Percentiles rank a stretch among this genome's conserved stretches.
These are phyloP conservation scores for Aspergillus cavernicola DNA, from an alignment of 495 filamentous ascomycete genomes.

Conservation along the genomic window DNA sequence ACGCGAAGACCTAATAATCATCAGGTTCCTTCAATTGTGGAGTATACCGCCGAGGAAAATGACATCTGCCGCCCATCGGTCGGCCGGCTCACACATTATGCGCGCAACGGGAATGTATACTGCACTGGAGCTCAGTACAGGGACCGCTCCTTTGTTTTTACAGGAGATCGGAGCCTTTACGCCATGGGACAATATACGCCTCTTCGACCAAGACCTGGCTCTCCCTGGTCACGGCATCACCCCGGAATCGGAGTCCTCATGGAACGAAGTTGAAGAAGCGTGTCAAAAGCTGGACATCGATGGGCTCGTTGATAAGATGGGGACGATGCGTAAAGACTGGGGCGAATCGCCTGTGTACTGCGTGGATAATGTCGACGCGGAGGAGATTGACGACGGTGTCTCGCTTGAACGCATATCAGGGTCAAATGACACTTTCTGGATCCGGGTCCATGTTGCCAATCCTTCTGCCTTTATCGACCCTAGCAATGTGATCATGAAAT, in stretches of 20 bases:
- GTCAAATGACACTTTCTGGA: slow-evolving; percentile 62
- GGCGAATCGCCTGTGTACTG: slow-evolving; percentile 69
- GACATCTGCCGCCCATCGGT: slow-evolving; percentile 50
- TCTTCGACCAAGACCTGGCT: slow-evolving; percentile 58
- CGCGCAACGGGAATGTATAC: slow-evolving; percentile 68
- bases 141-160: slow-evolving; percentile 65
- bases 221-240: slow-evolving; percentile 53
- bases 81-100: slow-evolving; percentile 67
- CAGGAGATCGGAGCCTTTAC: slow-evolving; percentile 81
- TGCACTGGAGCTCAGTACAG: slow-evolving; percentile 48
- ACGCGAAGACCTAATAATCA: slow-evolving; percentile 51
- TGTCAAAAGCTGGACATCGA: slow-evolving; percentile 25
- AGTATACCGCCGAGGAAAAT: slow-evolving; percentile 45
- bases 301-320: slow-evolving; percentile 46
- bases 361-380: slow-evolving; percentile 67
- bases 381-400: slow-evolving; percentile 87
- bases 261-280: slow-evolving; percentile 26
- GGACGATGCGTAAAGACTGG: slow-evolving; percentile 66
- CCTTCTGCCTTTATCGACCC: slow-evolving; percentile 75
- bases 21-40: slow-evolving; percentile 68
- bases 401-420: slow-evolving; percentile 66
- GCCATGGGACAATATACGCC: slow-evolving; percentile 74
- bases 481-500: slow-evolving; percentile 53
- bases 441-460: slow-evolving; percentile 90
- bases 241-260: slow-evolving; percentile 28